Evolutionary conservation across 345 rosid genomes (phyloP), one percentile per base, ranked within the genome.

Genomic region (Cochlearia excelsa): DNA sequence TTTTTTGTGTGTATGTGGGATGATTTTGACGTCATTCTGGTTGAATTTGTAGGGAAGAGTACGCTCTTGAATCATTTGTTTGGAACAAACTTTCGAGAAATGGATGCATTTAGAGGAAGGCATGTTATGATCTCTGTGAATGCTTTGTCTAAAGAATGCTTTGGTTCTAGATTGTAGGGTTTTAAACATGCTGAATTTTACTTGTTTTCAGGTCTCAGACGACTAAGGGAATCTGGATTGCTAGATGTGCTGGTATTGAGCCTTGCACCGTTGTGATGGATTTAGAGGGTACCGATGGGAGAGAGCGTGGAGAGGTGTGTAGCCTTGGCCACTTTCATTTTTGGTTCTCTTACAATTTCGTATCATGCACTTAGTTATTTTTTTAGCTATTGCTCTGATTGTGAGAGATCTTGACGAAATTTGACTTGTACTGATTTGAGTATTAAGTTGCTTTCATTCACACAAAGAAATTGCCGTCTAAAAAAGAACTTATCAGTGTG

Each of bases 91-190:
- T 91, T 91, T 63, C 80, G 89, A 60, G 96, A 91, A 79, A 91
- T 91, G 98, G 96, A 91, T 80, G 96, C 98, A 33, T 91, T 83
- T 80, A 81, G 62, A 74, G 98, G 98, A 71, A 85, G 98, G 98
- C 74, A 80, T 43, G 85, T 16, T 16, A 16, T 16, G 23, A 16
- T 16, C 23, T 16, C 23, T 16, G 23, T 16, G 23, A 16, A 16
- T 16, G 23, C 23, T 16, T 16, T 16, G 23, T 16, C 23, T 16
- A 16, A 16, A 16, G 23, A 16, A 16, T 16, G 23, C 23, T 16
- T 16, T 16, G 23, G 23, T 16, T 16, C 23, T 16, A 16, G 23
- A 16, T 16, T 16, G 23, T 16, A 16, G 23, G 23, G 23, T 16
- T 16, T 16, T 16, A 16, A 16, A 16, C 23, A 16, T 16, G 23